A percentile compares a stretch with the other conserved stretches of the same genome.
phyloP scores from a whole-genome alignment of 805 yeast genomes.

The Wickerhamiella azyma region DNA sequence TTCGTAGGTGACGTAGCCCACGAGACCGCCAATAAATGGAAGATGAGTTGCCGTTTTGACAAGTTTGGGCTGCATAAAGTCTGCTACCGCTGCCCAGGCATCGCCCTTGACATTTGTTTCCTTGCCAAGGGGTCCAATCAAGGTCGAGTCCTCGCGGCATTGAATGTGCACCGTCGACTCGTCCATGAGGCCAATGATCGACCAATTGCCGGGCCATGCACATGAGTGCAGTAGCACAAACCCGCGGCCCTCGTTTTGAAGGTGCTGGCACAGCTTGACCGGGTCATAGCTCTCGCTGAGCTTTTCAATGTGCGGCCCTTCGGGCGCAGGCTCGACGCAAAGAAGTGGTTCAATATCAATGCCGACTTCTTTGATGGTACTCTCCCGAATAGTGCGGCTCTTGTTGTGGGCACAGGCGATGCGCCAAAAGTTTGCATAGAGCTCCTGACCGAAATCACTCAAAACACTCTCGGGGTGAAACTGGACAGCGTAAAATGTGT shows the following conservation, averaged over 20 bases:
- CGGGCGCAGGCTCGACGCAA: not conserved
- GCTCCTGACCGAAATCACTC: slow-evolving; percentile 46
- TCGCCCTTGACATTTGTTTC: not conserved
- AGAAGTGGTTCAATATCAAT: slow-evolving; percentile 3
- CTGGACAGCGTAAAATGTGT: slow-evolving; percentile 86
- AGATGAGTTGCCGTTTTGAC: slow-evolving; percentile 27
- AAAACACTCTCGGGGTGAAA: slow-evolving; percentile 95
- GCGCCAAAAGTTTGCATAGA: slow-evolving; percentile 51
- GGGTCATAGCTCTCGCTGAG: slow-evolving; percentile 1
- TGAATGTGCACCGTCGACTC: slow-evolving; percentile 14
- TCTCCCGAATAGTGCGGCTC: not conserved
- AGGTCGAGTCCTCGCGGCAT: slow-evolving; percentile 11
- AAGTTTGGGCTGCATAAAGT: slow-evolving; percentile 16
- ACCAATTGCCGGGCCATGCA: slow-evolving; percentile 74
- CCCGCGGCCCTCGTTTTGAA: slow-evolving; percentile 25
- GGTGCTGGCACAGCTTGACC: slow-evolving; percentile 9
- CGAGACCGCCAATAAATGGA: slow-evolving; percentile 84
- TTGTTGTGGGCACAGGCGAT: slow-evolving; percentile 26
- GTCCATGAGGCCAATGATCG: slow-evolving; percentile 54
- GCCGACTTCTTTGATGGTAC: not conserved
- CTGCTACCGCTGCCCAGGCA: slow-evolving; percentile 9
- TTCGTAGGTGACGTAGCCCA: slow-evolving; percentile 81
- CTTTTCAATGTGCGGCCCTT: not conserved
- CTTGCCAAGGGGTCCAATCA: slow-evolving; percentile 12
- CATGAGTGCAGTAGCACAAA: slow-evolving; percentile 64